A percentile compares a stretch with the other conserved stretches of the same genome.
These are phyloP conservation scores for Leishmania turanica DNA, from an alignment of 208 protist species.

Conservation along the genomic window DNA sequence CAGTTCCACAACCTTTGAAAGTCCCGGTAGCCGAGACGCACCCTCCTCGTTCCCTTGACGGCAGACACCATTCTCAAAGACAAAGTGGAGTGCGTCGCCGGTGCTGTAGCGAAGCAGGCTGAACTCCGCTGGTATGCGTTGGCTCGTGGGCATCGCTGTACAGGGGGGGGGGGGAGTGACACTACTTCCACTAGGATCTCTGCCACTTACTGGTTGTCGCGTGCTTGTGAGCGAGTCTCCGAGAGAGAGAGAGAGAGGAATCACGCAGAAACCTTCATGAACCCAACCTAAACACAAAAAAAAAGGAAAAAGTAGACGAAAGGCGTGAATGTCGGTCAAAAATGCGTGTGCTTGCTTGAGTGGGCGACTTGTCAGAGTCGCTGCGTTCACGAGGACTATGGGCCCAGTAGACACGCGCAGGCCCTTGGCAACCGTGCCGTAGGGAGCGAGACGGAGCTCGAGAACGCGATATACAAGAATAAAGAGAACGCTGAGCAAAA, in stretches of 20 bases:
- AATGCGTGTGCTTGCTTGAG: neutral
- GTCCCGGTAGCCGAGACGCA: conserved; percentile 6
- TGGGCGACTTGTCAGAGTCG: neutral
- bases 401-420: neutral
- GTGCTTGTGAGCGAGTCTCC: neutral
- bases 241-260: neutral
- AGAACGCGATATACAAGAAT: neutral
- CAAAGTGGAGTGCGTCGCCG: conserved; percentile 22
- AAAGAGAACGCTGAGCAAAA: neutral
- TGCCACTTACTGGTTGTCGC: neutral
- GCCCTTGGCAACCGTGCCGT: neutral
- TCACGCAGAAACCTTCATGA: neutral
- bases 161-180: neutral
- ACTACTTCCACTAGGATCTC: neutral
- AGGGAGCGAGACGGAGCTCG: neutral
- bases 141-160: neutral
- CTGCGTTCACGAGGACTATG: neutral
- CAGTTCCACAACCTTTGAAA: conserved; percentile 21
- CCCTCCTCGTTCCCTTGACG: neutral
- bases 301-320: neutral
- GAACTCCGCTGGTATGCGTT: neutral
- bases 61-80: conserved; percentile 18
- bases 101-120: conserved; percentile 19
- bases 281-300: neutral
- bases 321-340: neutral